Base-by-base conservation (phyloP, 2,329 filamentous ascomycete genomes). In the Beauveria australis region DNA sequence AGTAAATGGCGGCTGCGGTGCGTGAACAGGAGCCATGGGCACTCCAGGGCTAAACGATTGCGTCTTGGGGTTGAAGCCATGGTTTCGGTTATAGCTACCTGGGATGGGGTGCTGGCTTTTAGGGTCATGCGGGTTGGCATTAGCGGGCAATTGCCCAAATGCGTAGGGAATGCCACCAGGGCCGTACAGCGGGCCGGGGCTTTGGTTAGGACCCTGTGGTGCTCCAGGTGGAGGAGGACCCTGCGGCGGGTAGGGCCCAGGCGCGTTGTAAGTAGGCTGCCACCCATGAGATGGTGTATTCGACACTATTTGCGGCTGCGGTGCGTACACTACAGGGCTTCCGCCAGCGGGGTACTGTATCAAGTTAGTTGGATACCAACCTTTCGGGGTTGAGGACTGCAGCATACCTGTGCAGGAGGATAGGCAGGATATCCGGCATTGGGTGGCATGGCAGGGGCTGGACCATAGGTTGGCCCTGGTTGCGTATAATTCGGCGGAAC, bases 41-140 rank as follows among this genome's bases (percentile, higher is more conserved):
- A 83, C 70, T 19, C 75, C 73, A 52, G 93, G 93, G 26, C 96
- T 84, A 73, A 97, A 97, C 0, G 92, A 89, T 69, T 96, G 90
- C 18, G 90, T 97, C 75, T 96, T 92, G 1, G 92, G 93, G 70
- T 97, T 97, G 77, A 97, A 97, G 14, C 89, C 85, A 67, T 91
- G 90, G 56, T 75, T 75, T 61, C 92, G 83, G 69, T 89, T 91
- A 66, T 84, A 95, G 74, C 88, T 94, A 41, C 91, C 91, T 16
- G 91, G 90, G 61, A 95, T 86, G 6, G 91, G 89, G 71, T 96
- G 91, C 69, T 92, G 88, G 61, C 83, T 84, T 72, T 89, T 87
- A 9, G 86, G 84, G 67, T 89, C 89, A 63, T 89, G 81, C 28
- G 89, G 86, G 53, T 87, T 86, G 56, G 81, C 79, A 64, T 89